Evolutionary conservation across 768 basidiomycete species (phyloP).

Genomic region (Kwoniella sp.): DNA sequence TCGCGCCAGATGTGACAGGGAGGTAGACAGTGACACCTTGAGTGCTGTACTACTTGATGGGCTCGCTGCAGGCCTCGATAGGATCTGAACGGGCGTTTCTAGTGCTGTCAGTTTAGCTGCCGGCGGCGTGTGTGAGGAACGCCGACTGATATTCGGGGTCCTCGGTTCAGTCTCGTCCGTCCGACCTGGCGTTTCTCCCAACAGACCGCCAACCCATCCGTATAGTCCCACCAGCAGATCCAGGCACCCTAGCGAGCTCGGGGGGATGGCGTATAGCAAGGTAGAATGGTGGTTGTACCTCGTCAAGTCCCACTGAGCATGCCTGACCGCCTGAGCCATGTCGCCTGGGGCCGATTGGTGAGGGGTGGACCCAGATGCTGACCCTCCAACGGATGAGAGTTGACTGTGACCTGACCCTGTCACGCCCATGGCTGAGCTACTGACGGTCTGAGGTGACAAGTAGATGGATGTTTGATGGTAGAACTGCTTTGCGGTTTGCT

Average conservation of each 20-base stretch:
- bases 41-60: conserved; percentile 4
- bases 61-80: background rate
- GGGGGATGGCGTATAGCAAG: conserved; percentile 40
- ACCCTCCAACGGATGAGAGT: background rate
- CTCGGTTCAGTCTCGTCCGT: conserved; percentile 3
- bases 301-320: conserved; percentile 38
- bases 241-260: conserved; percentile 33
- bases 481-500: conserved; percentile 36
- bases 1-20: conserved; percentile 19
- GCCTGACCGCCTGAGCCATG: conserved; percentile 29
- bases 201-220: conserved; percentile 28
- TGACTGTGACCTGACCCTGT: conserved; percentile 12
- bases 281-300: conserved; percentile 42
- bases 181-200: conserved; percentile 24
- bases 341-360: conserved; percentile 12
- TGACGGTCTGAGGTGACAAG: conserved; percentile 17
- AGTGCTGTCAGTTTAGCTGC: background rate
- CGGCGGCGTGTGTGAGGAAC: conserved; percentile 1
- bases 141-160: background rate
- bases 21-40: conserved; percentile 18
- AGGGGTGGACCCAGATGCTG: background rate
- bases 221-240: conserved; percentile 40
- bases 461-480: conserved; percentile 43
- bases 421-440: conserved; percentile 1
- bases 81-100: conserved; percentile 2